A percentile compares a stretch with the other conserved stretches of the same genome.
Evolutionary conservation across 768 basidiomycete species (phyloP).

Genomic region (Lentinus brumalis): DNA sequence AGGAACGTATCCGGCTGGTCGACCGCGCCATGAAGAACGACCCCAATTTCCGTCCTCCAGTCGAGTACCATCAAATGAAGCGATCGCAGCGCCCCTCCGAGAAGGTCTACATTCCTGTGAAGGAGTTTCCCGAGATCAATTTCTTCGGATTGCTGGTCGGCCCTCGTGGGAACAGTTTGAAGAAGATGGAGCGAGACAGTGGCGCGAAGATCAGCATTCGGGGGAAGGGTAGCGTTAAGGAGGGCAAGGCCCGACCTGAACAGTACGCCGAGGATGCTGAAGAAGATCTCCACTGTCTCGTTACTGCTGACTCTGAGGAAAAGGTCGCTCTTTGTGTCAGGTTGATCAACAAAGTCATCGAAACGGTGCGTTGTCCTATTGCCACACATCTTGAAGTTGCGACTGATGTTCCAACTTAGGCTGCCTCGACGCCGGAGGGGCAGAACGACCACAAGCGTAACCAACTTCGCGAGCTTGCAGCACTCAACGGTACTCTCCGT

Average conservation of each 20-base stretch:
- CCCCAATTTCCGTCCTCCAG: slow-evolving; percentile 96
- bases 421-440: slow-evolving; percentile 97
- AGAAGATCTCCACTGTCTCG: slow-evolving; percentile 97
- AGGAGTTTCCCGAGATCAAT: slow-evolving; percentile 99
- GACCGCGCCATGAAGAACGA: slow-evolving; percentile 97
- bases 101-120: slow-evolving; percentile 99
- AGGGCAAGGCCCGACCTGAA: slow-evolving; percentile 95
- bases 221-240: slow-evolving; percentile 98
- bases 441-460: slow-evolving; percentile 99
- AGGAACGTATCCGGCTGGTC: slow-evolving; percentile 89
- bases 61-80: slow-evolving; percentile 95
- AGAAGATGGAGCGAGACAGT: slow-evolving; percentile 98
- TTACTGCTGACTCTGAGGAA: slow-evolving; percentile 89
- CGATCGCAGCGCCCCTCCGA: slow-evolving; percentile 92
- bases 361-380: slow-evolving; percentile 69
- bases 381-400: background rate
- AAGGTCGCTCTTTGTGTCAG: slow-evolving; percentile 91
- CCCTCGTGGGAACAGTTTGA: slow-evolving; percentile 97
- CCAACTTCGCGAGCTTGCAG: slow-evolving; percentile 96
- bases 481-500: slow-evolving; percentile 96
- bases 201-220: slow-evolving; percentile 99
- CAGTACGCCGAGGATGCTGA: slow-evolving; percentile 96
- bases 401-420: slow-evolving; percentile 51
- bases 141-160: slow-evolving; percentile 98
- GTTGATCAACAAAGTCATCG: slow-evolving; percentile 97